Evolutionary conservation across 2,329 filamentous ascomycete genomes (phyloP), one percentile per base, ranked within the genome.

Genomic region (Hypoxylon sp.): DNA sequence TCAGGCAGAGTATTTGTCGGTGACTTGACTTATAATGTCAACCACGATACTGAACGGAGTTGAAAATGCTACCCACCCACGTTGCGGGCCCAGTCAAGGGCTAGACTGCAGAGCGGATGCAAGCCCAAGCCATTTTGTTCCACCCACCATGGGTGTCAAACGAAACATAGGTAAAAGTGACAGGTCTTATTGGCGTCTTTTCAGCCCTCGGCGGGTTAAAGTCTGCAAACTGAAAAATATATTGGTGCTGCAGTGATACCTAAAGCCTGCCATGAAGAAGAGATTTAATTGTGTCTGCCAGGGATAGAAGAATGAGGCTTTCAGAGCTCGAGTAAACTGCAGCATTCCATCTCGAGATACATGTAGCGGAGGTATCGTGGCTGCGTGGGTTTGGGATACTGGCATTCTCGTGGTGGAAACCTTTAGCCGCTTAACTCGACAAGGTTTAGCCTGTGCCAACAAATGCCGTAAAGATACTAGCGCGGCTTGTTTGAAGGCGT

Each of bases 11-110:
- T 30, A 34, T 51, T 51, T 47, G 37, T 59, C 50, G 53, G 60
- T 57, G 53, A 56, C 63, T 69, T 64, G 32, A 34, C 12, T 4
- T 12, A 12, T 45, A 61, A 55, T 23, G 55, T 52, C 37, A 51
- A 67, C 25, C 43, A 48, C 53, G 32, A 37, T 37, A 34, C 29
- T 43, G 59, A 52, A 51, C 50, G 48, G 30, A 39, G 39, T 45
- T 52, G 48, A 59, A 61, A 60, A 69, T 69, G 53, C 53, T 64
- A 69, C 63, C 56, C 63, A 64, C 63, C 55, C 56, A 52, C 50
- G 14, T 41, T 63, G 45, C 25, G 50, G 25, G 47, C 57, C 55
- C 59, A 51, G 66, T 61, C 62, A 61, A 21, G 37, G 66, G 63
- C 66, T 61, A 69, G 66, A 63, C 63, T 69, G 61, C 11, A 30